These are phyloP conservation scores for Pichia nakasei DNA, from an alignment of 805 yeast species.

Conservation along the genomic window DNA sequence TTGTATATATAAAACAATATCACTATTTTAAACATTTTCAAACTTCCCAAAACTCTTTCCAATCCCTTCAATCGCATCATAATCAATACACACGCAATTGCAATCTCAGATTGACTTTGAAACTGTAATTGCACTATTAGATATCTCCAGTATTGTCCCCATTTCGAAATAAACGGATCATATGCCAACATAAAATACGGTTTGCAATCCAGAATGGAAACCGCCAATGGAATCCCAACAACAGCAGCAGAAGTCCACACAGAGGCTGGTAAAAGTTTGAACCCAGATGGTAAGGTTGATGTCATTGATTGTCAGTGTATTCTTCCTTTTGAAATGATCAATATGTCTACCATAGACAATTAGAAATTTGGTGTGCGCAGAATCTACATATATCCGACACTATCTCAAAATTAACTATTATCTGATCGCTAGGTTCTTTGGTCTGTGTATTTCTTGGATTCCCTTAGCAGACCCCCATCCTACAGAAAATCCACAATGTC, in stretches of 20 bases:
- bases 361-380: too few species aligned
- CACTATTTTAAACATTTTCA: constrained; percentile 41
- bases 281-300: constrained; percentile 23
- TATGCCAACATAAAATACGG: constrained; percentile 34
- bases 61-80: constrained; percentile 45
- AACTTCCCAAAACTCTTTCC: constrained; percentile 51
- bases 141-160: constrained; percentile 51
- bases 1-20: constrained; percentile 41
- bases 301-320: neutral
- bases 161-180: constrained; percentile 46
- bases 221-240: constrained; percentile 31
- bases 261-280: constrained; percentile 31
- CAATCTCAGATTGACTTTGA: constrained; percentile 50
- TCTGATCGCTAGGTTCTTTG: too few species aligned
- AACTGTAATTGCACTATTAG: constrained; percentile 42
- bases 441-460: too few species aligned
- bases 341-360: too few species aligned
- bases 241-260: constrained; percentile 27
- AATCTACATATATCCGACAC: too few species aligned
- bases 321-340: too few species aligned
- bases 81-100: constrained; percentile 35
- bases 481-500: neutral
- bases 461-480: too few species aligned
- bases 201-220: constrained; percentile 38
- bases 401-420: too few species aligned